Conservation (phyloP, 805 yeast species). For the Suhomyces sp. region DNA sequence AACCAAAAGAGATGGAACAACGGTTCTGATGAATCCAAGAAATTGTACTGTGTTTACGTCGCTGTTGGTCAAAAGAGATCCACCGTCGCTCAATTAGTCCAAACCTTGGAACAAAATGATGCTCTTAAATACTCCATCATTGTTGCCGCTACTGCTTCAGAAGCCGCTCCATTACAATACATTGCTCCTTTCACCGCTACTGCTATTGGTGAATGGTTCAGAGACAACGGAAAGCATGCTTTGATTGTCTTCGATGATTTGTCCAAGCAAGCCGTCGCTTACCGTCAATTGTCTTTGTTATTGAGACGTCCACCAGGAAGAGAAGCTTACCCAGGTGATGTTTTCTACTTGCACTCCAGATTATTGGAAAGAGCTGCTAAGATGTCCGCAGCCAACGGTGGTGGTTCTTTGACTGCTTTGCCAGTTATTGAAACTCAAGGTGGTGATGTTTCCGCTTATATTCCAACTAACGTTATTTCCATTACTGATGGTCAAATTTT, state of each 20-base stretch:
- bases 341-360: constrained; percentile 93
- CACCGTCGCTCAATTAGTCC: constrained; percentile 98
- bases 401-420: constrained; percentile 93
- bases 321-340: constrained; percentile 97
- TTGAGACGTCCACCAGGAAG: constrained; percentile 97
- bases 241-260: constrained; percentile 96
- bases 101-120: constrained; percentile 97
- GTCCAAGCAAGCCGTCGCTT: constrained; percentile 99
- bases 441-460: constrained; percentile 98
- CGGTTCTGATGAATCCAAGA: constrained; percentile 93
- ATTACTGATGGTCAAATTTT: constrained; percentile 97
- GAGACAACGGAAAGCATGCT: constrained; percentile 99
- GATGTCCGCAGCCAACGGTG: constrained; percentile 87
- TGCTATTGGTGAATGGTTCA: constrained; percentile 99
- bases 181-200: constrained; percentile 99
- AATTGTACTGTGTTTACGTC: constrained; percentile 99
- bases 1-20: constrained; percentile 99
- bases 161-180: constrained; percentile 99
- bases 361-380: constrained; percentile 96
- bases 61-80: constrained; percentile 99
- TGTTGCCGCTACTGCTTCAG: constrained; percentile 99
- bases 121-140: constrained; percentile 96
- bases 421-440: constrained; percentile 98
- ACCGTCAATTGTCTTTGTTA: constrained; percentile 97
- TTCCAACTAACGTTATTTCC: constrained; percentile 97